A percentile compares a stretch with the other conserved stretches of the same genome.
Evolutionary conservation across 495 filamentous ascomycete genomes (phyloP).

Genomic region (Lentithecium fluviatile): DNA sequence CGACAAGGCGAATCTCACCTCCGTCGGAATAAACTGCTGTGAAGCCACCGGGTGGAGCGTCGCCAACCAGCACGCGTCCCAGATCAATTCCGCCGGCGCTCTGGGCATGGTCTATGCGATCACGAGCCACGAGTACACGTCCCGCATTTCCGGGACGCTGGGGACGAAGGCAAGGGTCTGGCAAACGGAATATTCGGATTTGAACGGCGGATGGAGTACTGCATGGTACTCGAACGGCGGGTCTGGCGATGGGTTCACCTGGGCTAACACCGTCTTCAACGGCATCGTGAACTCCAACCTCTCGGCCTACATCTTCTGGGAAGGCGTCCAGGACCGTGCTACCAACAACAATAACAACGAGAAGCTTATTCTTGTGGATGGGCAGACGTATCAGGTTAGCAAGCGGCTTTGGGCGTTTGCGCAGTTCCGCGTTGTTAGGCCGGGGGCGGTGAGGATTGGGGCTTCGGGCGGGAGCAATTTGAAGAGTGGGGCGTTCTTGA

Average conservation of each 20-base stretch:
- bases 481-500: constrained; percentile 24
- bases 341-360: constrained; percentile 44
- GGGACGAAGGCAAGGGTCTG: constrained; percentile 15
- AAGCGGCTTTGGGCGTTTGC: constrained; percentile 35
- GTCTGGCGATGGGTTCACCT: constrained; percentile 30
- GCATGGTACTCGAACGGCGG: constrained; percentile 28
- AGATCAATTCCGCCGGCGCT: constrained; percentile 14
- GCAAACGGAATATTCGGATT: constrained; percentile 40
- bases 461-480: constrained; percentile 27
- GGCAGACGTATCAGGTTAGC: constrained; percentile 15
- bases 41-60: constrained; percentile 33
- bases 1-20: constrained; percentile 14
- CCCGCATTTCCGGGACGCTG: constrained; percentile 14
- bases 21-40: constrained; percentile 34
- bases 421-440: constrained; percentile 28
- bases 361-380: constrained; percentile 29
- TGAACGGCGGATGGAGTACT: constrained; percentile 33
- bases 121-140: constrained; percentile 28
- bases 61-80: constrained; percentile 13
- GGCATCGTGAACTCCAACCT: constrained; percentile 31
- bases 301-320: constrained; percentile 31
- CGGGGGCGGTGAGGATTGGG: constrained; percentile 40
- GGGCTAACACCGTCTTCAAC: constrained; percentile 34
- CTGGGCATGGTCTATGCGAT: constrained; percentile 25
- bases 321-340: constrained; percentile 45